Percentiles rank a stretch among this genome's conserved stretches.
These are phyloP conservation scores for Colletotrichum orbiculare DNA, from an alignment of 2,329 filamentous ascomycete genomes.

Conservation along the genomic window DNA sequence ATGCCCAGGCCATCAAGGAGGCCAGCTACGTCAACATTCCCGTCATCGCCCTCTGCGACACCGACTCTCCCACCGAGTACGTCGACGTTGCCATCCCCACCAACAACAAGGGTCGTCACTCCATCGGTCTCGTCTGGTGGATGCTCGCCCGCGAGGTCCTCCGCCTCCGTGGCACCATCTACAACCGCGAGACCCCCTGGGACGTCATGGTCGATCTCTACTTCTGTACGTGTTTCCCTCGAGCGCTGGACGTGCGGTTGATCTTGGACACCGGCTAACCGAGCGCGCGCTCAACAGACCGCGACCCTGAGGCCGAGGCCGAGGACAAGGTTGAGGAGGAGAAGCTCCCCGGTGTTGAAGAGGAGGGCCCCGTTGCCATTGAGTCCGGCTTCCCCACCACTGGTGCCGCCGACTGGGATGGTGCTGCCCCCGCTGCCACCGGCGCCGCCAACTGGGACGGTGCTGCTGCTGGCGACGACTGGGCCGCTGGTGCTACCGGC, in stretches of 20 bases:
- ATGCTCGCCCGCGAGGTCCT: slow-evolving; percentile 99
- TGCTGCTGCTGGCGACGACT: slow-evolving; percentile 67
- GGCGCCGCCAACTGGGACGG: slow-evolving; percentile 67
- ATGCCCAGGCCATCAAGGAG: slow-evolving; percentile 99
- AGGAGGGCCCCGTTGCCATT: slow-evolving; percentile 82
- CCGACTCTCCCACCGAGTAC: slow-evolving; percentile 99
- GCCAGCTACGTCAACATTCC: slow-evolving; percentile 99
- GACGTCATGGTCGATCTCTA: slow-evolving; percentile 99
- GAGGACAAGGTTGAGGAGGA: slow-evolving; percentile 97
- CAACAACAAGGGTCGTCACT: slow-evolving; percentile 99
- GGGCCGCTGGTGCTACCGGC: slow-evolving; percentile 61
- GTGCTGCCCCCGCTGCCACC: slow-evolving; percentile 75
- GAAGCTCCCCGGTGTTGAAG: slow-evolving; percentile 87
- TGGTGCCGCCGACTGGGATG: slow-evolving; percentile 82
- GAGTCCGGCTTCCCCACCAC: slow-evolving; percentile 79
- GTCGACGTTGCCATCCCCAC: slow-evolving; percentile 99
- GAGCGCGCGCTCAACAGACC: slow-evolving; percentile 65
- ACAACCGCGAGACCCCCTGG: slow-evolving; percentile 96
- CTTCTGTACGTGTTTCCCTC: slow-evolving; percentile 76
- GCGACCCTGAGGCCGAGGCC: slow-evolving; percentile 99
- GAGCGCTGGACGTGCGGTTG: not conserved
- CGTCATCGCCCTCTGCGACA: slow-evolving; percentile 98
- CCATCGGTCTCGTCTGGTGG: slow-evolving; percentile 99
- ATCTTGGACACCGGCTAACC: slow-evolving; percentile 19
- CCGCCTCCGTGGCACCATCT: slow-evolving; percentile 96